Conservation (phyloP, 352 stramenopile genomes). For the Ochromonadaceae sp. region DNA sequence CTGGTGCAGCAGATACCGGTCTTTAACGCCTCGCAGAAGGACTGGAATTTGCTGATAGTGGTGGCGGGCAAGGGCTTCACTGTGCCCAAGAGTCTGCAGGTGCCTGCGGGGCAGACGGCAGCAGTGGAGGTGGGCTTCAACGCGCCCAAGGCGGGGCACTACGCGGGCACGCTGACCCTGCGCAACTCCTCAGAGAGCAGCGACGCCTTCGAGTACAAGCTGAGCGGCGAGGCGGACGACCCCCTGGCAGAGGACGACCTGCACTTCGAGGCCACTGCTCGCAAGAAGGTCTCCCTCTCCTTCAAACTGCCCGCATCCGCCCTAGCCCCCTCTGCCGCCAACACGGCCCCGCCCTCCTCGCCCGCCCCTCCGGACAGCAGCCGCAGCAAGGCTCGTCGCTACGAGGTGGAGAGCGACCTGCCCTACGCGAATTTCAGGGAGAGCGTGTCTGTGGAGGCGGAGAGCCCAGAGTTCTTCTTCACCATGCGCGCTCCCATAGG, state of each 20-base stretch:
- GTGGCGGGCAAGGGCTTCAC: conserved; percentile 45
- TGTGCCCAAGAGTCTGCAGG: conserved; percentile 39
- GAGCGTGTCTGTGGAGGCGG: conserved; percentile 35
- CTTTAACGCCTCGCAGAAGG: conserved; percentile 51
- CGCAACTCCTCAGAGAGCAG: conserved; percentile 56
- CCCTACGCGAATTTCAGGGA: conserved; percentile 55
- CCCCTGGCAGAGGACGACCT: conserved; percentile 71
- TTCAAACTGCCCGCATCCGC: neutral
- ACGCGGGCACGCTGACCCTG: conserved; percentile 52
- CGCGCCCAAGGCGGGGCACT: conserved; percentile 49
- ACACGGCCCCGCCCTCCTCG: too few relatives aligned
- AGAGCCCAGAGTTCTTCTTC: conserved; percentile 43
- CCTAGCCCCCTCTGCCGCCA: too few relatives aligned
- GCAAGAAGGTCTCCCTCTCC: conserved; percentile 42
- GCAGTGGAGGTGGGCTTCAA: conserved; percentile 48
- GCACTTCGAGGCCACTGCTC: conserved; percentile 56
- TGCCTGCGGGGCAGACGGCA: conserved; percentile 39
- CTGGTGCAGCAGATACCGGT: conserved; percentile 71
- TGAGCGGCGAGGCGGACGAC: conserved; percentile 62
- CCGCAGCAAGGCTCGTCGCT: too few relatives aligned
- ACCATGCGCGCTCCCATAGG: conserved; percentile 69
- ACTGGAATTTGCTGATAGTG: conserved; percentile 51
- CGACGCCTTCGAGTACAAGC: conserved; percentile 66
- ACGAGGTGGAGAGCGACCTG: conserved; percentile 74
- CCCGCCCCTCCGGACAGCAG: too few relatives aligned